These are phyloP conservation scores for Apiospora hydei DNA, from an alignment of 2,329 filamentous ascomycete genomes.

Conservation along the genomic window DNA sequence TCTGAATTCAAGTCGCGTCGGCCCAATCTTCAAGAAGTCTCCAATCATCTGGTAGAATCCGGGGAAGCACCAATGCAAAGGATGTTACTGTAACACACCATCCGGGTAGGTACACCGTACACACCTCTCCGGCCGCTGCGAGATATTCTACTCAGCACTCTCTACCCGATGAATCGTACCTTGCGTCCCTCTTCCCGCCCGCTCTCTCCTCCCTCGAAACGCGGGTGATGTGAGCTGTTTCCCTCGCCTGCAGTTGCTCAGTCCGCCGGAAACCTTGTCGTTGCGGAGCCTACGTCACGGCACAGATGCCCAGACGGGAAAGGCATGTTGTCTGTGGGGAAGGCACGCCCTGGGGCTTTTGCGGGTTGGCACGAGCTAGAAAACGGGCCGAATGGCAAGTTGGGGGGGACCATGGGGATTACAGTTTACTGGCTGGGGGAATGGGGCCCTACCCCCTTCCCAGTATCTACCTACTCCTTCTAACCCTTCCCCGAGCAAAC, in stretches of 20 bases:
- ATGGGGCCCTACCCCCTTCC: neutral
- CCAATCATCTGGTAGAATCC: conserved; percentile 20
- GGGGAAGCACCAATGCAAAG: neutral
- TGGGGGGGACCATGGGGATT: neutral
- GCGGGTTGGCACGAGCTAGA: neutral
- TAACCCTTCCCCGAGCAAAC: neutral
- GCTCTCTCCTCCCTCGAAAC: neutral
- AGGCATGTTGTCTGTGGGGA: conserved; percentile 3
- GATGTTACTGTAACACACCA: conserved; percentile 16
- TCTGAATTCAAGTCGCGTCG: neutral
- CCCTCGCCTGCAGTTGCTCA: neutral
- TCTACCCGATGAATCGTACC: neutral
- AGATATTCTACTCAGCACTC: neutral
- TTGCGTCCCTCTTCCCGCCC: neutral
- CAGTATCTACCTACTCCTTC: neutral
- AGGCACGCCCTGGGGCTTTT: conserved; percentile 1
- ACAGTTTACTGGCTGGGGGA: neutral
- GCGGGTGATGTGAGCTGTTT: neutral
- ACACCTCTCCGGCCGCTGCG: neutral
- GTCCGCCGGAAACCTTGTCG: neutral
- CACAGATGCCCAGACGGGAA: conserved; percentile 18
- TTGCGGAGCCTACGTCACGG: conserved; percentile 19
- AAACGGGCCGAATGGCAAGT: conserved; percentile 16
- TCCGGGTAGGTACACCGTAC: neutral
- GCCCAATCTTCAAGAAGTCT: conserved; percentile 12